Percentiles rank a stretch among this genome's conserved stretches.
phyloP scores from a whole-genome alignment of 306 rosid genomes.

The Trifolium subterraneum region DNA sequence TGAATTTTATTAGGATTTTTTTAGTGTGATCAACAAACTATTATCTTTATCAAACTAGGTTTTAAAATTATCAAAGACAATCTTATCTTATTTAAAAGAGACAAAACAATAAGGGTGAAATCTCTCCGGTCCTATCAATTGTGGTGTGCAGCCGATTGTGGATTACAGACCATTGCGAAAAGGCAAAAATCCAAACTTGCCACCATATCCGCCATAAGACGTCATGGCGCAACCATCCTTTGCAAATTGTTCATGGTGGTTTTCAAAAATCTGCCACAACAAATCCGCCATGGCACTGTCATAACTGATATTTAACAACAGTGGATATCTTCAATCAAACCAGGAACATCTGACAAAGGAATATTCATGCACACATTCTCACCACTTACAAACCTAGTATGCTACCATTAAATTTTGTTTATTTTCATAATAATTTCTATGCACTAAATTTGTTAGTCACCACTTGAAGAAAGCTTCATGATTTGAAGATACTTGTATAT shows the following conservation, averaged over 20 bases:
- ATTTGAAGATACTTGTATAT: constrained; percentile 26
- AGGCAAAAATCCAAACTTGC: neutral
- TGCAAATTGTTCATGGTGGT: neutral
- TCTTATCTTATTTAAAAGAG: neutral
- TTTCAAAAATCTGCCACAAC: neutral
- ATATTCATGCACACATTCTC: neutral
- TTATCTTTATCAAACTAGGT: neutral
- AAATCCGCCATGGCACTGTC: neutral
- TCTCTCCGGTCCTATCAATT: neutral
- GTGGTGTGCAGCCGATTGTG: too few relatives aligned
- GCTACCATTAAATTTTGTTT: neutral
- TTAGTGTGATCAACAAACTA: neutral
- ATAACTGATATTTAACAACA: neutral
- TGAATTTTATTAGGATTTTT: neutral
- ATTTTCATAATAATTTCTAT: neutral
- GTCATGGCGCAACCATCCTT: neutral
- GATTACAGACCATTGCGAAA: neutral
- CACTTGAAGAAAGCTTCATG: constrained; percentile 8
- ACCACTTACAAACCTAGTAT: neutral
- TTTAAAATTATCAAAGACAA: neutral
- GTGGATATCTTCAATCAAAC: neutral
- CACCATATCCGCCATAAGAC: neutral
- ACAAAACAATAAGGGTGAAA: neutral
- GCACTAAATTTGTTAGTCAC: constrained; percentile 18
- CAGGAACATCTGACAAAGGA: neutral